Evolutionary conservation across 148 eudicot genomes (phyloP).

Genomic region (Rhododendron vialii): DNA sequence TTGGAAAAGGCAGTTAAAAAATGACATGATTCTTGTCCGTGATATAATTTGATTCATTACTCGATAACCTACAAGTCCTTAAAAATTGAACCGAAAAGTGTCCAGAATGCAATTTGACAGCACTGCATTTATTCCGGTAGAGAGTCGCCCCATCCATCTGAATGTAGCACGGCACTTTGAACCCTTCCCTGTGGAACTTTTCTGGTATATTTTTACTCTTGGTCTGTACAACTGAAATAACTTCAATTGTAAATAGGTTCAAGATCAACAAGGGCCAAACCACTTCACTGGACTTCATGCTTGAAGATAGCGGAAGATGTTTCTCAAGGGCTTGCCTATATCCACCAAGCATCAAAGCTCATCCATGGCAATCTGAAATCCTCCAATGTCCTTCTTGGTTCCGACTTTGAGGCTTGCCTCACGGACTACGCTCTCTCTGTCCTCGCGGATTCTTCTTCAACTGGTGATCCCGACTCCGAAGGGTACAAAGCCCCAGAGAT

Average conservation of each 20-base stretch:
- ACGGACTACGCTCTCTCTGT: constrained; percentile 64
- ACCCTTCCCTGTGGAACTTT: not conserved
- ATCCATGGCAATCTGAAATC: constrained; percentile 83
- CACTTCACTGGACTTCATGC: constrained; percentile 95
- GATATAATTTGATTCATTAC: not conserved
- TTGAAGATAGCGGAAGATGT: constrained; percentile 90
- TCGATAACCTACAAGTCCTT: not conserved
- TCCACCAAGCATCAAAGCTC: constrained; percentile 76
- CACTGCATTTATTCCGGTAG: not conserved
- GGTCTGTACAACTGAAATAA: not conserved
- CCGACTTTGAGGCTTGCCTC: constrained; percentile 88
- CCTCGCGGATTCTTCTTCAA: constrained; percentile 34
- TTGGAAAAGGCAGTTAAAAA: not conserved
- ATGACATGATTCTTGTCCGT: not conserved
- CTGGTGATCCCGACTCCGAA: constrained; percentile 51
- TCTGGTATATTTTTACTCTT: not conserved
- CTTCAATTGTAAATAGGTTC: constrained; percentile 43
- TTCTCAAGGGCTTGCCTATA: constrained; percentile 84
- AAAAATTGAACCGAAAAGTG: not conserved
- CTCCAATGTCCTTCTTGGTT: constrained; percentile 69
- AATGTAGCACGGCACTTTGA: not conserved
- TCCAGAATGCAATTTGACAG: not conserved
- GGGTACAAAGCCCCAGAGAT: constrained; percentile 76
- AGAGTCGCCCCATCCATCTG: not conserved
- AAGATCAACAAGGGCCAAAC: constrained; percentile 81